Percentiles rank a stretch among this genome's conserved stretches.
phyloP scores from a whole-genome alignment of 1,284 basidiomycete species.

The Laetiporus sulphureus region DNA sequence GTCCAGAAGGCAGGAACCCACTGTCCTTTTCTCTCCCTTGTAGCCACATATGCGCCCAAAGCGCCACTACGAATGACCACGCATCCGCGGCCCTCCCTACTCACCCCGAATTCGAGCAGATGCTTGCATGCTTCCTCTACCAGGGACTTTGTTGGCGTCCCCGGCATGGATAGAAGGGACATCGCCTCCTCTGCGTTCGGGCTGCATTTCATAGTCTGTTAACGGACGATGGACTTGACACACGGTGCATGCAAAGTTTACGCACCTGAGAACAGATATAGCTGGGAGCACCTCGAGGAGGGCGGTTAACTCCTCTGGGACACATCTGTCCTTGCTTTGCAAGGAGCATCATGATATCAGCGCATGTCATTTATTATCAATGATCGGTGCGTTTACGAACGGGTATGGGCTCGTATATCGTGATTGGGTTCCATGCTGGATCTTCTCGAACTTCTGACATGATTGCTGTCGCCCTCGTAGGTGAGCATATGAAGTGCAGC shows the following conservation, averaged over 20 bases:
- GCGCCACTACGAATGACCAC: constrained; percentile 75
- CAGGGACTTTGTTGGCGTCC: constrained; percentile 38
- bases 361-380: no score
- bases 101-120: constrained; percentile 56
- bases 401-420: constrained; percentile 85
- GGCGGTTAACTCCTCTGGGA: constrained; percentile 71
- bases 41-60: constrained; percentile 69
- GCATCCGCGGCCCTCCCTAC: constrained; percentile 38
- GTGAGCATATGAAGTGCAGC: constrained; percentile 86
- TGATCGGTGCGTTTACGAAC: constrained; percentile 35
- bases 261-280: constrained; percentile 63
- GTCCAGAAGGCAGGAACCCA: constrained; percentile 84
- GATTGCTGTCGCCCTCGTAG: constrained; percentile 62
- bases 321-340: constrained; percentile 59
- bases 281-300: constrained; percentile 54
- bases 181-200: constrained; percentile 77
- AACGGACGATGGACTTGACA: no score
- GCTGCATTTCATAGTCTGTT: no score
- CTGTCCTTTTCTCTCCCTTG: constrained; percentile 32
- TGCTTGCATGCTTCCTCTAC: constrained; percentile 57
- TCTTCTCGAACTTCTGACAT: constrained; percentile 54
- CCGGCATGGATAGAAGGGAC: constrained; percentile 48
- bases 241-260: no score
- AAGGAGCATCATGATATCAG: neutral
- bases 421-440: constrained; percentile 52